Evolutionary conservation across 2,329 filamentous ascomycete species (phyloP).

Genomic region (Aotearoamyces nothofagi): DNA sequence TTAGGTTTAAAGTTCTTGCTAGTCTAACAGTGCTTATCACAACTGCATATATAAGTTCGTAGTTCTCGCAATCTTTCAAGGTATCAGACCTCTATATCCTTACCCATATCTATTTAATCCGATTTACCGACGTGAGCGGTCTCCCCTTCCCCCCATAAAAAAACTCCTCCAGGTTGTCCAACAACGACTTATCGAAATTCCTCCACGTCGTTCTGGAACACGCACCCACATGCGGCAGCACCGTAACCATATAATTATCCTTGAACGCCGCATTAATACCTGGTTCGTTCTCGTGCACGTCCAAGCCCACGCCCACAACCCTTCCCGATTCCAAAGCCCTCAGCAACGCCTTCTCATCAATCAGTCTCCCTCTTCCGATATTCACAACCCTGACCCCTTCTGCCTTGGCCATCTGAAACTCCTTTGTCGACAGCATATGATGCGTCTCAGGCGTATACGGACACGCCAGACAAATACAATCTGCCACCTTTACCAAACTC

Average conservation of each 20-base stretch:
- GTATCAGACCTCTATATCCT: no score
- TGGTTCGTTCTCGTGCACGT: slow-evolving; percentile 22
- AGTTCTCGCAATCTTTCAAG: no score
- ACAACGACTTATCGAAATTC: slow-evolving; percentile 14
- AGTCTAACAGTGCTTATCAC: no score
- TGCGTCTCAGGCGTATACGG: slow-evolving; percentile 17
- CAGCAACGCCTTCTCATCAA: slow-evolving; percentile 21
- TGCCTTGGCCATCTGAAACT: slow-evolving; percentile 11
- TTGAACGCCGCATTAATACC: slow-evolving; percentile 15
- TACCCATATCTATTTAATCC: no score
- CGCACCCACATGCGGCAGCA: slow-evolving; percentile 18
- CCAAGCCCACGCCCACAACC: slow-evolving; percentile 20
- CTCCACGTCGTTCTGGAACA: slow-evolving; percentile 16
- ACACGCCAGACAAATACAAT: slow-evolving; percentile 20
- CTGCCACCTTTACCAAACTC: slow-evolving; percentile 14
- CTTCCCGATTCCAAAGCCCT: slow-evolving; percentile 18
- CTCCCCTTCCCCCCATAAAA: slow-evolving; percentile 9
- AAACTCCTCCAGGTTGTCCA: slow-evolving; percentile 14
- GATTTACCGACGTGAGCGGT: slow-evolving; percentile 7
- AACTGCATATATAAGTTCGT: no score
- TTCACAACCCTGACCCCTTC: slow-evolving; percentile 20
- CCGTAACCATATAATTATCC: slow-evolving; percentile 19
- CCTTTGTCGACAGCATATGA: slow-evolving; percentile 11
- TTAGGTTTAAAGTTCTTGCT: slow-evolving; percentile 1
- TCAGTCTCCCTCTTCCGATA: slow-evolving; percentile 20